Conservation (phyloP, 768 basidiomycete species). For the Glaciozyma martinii region DNA sequence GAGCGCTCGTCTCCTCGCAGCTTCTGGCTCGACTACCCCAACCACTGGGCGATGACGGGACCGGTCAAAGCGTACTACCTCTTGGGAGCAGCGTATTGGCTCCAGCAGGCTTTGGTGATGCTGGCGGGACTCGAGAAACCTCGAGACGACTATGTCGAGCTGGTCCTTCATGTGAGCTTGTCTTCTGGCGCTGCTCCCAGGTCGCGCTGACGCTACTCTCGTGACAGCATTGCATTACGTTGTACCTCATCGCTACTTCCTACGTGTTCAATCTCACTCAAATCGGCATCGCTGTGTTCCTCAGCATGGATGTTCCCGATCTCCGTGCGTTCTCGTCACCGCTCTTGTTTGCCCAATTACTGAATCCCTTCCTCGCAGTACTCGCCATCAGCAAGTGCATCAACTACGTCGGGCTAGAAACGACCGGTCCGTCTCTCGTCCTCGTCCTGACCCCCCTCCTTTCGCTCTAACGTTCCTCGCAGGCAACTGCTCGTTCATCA, state of each 20-base stretch:
- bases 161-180: slow-evolving; percentile 47
- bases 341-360: no score
- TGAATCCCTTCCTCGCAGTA: slow-evolving; percentile 33
- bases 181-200: not conserved
- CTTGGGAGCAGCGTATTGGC: slow-evolving; percentile 74
- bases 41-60: not conserved
- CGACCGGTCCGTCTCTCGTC: not conserved
- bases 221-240: slow-evolving; percentile 76
- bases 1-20: no score
- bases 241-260: slow-evolving; percentile 81
- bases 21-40: slow-evolving; percentile 61
- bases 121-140: slow-evolving; percentile 84
- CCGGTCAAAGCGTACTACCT: slow-evolving; percentile 64
- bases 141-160: slow-evolving; percentile 80
- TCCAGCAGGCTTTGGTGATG: slow-evolving; percentile 84
- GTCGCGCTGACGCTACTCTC: not conserved
- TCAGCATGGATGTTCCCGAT: slow-evolving; percentile 97
- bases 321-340: slow-evolving; percentile 38
- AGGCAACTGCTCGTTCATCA: slow-evolving; percentile 47
- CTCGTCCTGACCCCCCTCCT: not conserved
- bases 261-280: slow-evolving; percentile 65
- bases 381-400: slow-evolving; percentile 70
- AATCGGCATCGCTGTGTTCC: slow-evolving; percentile 77
- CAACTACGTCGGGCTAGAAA: slow-evolving; percentile 66
- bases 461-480: slow-evolving; percentile 35